phyloP scores from a whole-genome alignment of 306 rosid species.

The Gleditsia sinensis region DNA sequence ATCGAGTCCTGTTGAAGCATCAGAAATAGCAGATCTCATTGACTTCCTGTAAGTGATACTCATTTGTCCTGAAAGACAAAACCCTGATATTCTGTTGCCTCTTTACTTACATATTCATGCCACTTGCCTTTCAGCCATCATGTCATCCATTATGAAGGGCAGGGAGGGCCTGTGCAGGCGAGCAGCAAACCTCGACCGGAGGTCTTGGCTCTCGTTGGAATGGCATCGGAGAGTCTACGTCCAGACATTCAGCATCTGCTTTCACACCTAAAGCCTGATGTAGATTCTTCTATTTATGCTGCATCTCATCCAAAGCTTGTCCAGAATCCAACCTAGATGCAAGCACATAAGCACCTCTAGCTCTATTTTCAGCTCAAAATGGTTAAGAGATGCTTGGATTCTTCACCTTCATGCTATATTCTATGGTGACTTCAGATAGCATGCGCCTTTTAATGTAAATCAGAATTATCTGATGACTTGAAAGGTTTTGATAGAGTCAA shows the following conservation, averaged over 20 bases:
- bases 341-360: not conserved
- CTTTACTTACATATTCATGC: slow-evolving; percentile 7
- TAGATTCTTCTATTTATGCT: slow-evolving; percentile 75
- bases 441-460: not conserved
- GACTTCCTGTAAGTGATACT: slow-evolving; percentile 81
- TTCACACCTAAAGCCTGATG: slow-evolving; percentile 84
- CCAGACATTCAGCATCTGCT: slow-evolving; percentile 90
- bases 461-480: not conserved
- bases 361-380: slow-evolving; percentile 5
- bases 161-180: slow-evolving; percentile 89
- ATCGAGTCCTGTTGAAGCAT: slow-evolving; percentile 56
- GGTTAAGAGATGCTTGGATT: not conserved
- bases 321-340: slow-evolving; percentile 59
- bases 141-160: slow-evolving; percentile 89
- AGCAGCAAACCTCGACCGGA: slow-evolving; percentile 92
- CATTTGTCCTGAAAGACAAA: slow-evolving; percentile 5
- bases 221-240: slow-evolving; percentile 74
- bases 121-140: slow-evolving; percentile 70
- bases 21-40: slow-evolving; percentile 80
- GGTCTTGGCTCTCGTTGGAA: slow-evolving; percentile 73
- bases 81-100: slow-evolving; percentile 13
- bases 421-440: not conserved
- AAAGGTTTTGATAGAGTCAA: not conserved
- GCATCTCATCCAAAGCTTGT: slow-evolving; percentile 81
- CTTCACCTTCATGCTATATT: not conserved